Base-by-base conservation (phyloP, 2,329 filamentous ascomycete genomes). In the Exophiala bonariae region DNA sequence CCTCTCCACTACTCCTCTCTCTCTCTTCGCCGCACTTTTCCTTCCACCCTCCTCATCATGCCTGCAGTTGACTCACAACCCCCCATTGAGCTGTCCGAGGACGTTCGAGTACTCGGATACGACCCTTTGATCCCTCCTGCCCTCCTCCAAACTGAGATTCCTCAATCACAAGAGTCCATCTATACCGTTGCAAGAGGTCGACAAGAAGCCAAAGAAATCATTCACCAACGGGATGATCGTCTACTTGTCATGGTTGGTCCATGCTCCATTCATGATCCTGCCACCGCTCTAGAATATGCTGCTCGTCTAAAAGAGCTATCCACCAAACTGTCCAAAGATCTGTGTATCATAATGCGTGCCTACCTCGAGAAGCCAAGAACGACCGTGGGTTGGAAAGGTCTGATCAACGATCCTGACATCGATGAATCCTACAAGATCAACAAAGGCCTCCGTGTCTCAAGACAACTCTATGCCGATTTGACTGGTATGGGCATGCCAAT, bases 351-450 rank as follows among this genome's bases (percentile, higher is more conserved):
- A 53, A 99, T 99, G 93, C 87, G 93, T 60, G 88, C 89, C 56
- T 99, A 99, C 80, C 83, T 99, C 51, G 93, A 99, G 79, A 99
- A 99, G 79, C 93, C 93, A 17, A 85, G 93, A 56, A 99, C 93
- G 20, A 99, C 93, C 0, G 89, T 99, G 20, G 93, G 93, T 59
- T 99, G 93, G 93, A 99, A 99, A 77, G 93, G 93, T 40, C 76
- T 99, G 61, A 95, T 99, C 75, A 97, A 99, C 68, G 93, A 99
- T 71, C 93, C 93, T 2, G 92, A 97, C 64, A 95, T 99, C 65
- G 91, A 97, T 71, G 92, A 96, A 69, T 93, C 87, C 70, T 97
- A 96, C 86, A 85, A 96, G 74, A 97, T 99, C 75, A 97, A 97
- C 79, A 97, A 97, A 78, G 93, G 93, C 16, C 73, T 99, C 63